Conservation (phyloP, 129 eudicot genomes). For the Helichrysum umbraculigerum region DNA sequence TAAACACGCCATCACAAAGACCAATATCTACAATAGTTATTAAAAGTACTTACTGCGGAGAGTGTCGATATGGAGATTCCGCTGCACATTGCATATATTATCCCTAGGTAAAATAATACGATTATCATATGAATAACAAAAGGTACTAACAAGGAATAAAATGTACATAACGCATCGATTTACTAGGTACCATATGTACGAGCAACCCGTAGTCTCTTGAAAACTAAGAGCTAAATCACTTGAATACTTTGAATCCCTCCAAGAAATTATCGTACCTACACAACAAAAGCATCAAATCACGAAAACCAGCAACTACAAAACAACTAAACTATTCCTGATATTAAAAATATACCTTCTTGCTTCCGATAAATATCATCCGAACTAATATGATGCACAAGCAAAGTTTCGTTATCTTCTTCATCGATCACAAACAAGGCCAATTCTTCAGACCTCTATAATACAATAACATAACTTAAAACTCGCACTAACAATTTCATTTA, state of each 20-base stretch:
- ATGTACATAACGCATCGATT: neutral
- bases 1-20: conserved; percentile 7
- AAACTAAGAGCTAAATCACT: conserved; percentile 95
- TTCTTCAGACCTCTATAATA: conserved; percentile 73
- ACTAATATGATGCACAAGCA: conserved; percentile 75
- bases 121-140: neutral
- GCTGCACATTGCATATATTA: conserved; percentile 62
- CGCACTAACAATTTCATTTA: neutral
- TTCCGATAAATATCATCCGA: conserved; percentile 83
- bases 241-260: conserved; percentile 82
- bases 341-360: conserved; percentile 67
- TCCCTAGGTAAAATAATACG: conserved; percentile 56
- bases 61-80: conserved; percentile 59
- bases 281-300: neutral
- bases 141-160: neutral
- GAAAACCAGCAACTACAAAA: neutral
- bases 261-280: conserved; percentile 80
- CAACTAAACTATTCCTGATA: neutral
- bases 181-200: conserved; percentile 67
- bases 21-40: neutral
- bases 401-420: conserved; percentile 80
- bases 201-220: conserved; percentile 81
- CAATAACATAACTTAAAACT: neutral
- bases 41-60: conserved; percentile 39
- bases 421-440: conserved; percentile 72